Evolutionary conservation across 805 yeast species (phyloP).

Genomic region (Saccharomyces paradoxus): DNA sequence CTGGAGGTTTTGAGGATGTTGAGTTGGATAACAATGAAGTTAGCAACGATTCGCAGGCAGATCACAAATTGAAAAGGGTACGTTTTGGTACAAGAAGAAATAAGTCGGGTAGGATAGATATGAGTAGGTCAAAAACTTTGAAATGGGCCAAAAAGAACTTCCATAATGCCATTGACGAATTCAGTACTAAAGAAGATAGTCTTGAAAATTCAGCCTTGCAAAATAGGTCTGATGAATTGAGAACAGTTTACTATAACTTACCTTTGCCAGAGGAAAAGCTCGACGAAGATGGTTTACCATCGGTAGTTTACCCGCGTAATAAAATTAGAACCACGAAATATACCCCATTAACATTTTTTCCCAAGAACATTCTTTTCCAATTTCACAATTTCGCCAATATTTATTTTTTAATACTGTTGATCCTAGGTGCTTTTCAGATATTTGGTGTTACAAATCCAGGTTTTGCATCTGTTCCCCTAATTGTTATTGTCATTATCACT

Average conservation of each 20-base stretch:
- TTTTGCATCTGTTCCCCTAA: conserved; percentile 66
- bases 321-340: conserved; percentile 93
- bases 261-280: conserved; percentile 49
- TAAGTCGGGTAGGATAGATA: conserved; percentile 57
- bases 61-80: conserved; percentile 49
- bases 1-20: conserved; percentile 12
- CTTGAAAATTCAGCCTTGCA: conserved; percentile 29
- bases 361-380: conserved; percentile 73
- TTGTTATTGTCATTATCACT: conserved; percentile 67
- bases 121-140: conserved; percentile 55
- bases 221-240: conserved; percentile 34
- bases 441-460: conserved; percentile 80
- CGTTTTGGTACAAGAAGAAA: conserved; percentile 89
- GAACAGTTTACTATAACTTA: conserved; percentile 53
- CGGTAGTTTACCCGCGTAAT: conserved; percentile 61
- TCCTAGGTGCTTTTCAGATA: conserved; percentile 67
- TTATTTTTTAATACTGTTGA: conserved; percentile 70
- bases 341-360: conserved; percentile 82
- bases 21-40: conserved; percentile 5
- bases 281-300: conserved; percentile 56
- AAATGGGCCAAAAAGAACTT: conserved; percentile 37
- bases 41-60: conserved; percentile 4
- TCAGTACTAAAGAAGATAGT: conserved; percentile 14
- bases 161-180: conserved; percentile 26
- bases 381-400: conserved; percentile 86